Conservation (phyloP, 345 rosid species). For the Aurinia saxatilis region DNA sequence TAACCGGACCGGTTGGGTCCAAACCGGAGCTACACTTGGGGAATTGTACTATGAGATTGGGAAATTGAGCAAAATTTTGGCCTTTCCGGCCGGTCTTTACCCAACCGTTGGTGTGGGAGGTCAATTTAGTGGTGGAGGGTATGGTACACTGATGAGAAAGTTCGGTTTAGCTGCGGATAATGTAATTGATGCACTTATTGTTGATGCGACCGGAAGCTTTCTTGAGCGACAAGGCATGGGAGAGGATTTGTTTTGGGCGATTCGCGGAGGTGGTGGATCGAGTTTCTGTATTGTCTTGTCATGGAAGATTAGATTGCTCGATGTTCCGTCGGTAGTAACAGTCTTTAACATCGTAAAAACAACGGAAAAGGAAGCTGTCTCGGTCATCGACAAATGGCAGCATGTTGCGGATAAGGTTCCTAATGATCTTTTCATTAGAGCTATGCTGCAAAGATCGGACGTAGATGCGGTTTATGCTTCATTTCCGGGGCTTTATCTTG, state of each 20-base stretch:
- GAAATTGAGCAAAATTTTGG: slow-evolving; percentile 33
- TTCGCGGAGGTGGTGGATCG: slow-evolving; percentile 51
- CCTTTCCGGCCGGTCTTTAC: slow-evolving; percentile 44
- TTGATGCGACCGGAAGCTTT: slow-evolving; percentile 33
- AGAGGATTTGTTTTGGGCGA: slow-evolving; percentile 51
- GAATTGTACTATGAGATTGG: slow-evolving; percentile 46
- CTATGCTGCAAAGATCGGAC: slow-evolving; percentile 6
- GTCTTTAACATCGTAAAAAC: slow-evolving; percentile 34
- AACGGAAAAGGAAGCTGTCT: slow-evolving; percentile 29
- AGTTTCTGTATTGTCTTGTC: slow-evolving; percentile 42
- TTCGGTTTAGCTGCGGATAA: slow-evolving; percentile 48
- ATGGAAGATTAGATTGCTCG: slow-evolving; percentile 42
- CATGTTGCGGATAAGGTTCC: slow-evolving; percentile 26
- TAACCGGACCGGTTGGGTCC: slow-evolving; percentile 49
- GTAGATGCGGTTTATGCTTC: slow-evolving; percentile 1
- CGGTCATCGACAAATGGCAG: slow-evolving; percentile 39
- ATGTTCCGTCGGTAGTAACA: slow-evolving; percentile 39
- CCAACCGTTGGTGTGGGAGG: slow-evolving; percentile 44
- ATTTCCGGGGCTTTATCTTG: slow-evolving; percentile 37
- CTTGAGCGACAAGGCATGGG: slow-evolving; percentile 44
- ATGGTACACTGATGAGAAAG: slow-evolving; percentile 45
- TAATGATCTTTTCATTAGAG: slow-evolving; percentile 21
- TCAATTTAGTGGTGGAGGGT: slow-evolving; percentile 44
- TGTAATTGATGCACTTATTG: slow-evolving; percentile 37
- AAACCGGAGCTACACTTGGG: slow-evolving; percentile 46